A percentile compares a stretch with the other conserved stretches of the same genome.
These are phyloP conservation scores for Filobasidium floriforme DNA, from an alignment of 768 basidiomycete genomes.

Conservation along the genomic window DNA sequence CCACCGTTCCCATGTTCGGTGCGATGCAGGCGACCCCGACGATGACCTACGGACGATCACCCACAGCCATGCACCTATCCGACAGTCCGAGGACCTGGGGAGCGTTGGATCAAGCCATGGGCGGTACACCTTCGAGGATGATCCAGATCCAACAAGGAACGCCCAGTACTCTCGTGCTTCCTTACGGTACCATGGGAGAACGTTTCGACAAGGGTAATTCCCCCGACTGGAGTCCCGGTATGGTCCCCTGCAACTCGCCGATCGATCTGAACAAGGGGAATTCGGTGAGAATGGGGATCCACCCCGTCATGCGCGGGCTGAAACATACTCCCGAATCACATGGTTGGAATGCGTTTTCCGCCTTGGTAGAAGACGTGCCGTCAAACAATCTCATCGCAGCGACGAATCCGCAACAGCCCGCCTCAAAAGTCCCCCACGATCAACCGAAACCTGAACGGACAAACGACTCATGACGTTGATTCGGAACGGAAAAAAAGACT, in stretches of 20 bases:
- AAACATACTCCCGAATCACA: background rate
- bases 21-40: background rate
- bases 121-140: background rate
- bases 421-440: background rate
- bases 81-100: background rate
- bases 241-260: background rate
- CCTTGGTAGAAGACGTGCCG: background rate
- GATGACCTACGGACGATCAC: background rate
- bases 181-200: background rate
- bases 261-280: constrained; percentile 2
- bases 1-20: background rate
- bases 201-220: background rate
- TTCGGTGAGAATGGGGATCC: background rate
- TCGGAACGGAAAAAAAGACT: no score
- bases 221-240: background rate
- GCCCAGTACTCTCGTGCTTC: background rate
- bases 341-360: constrained; percentile 7
- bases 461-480: no score
- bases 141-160: background rate
- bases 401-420: background rate
- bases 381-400: no score
- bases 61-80: background rate
- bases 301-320: background rate
- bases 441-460: no score
- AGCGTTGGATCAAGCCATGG: background rate